phyloP scores from a whole-genome alignment of 169 alveolate species.

The Plasmodium cynomolgi region DNA sequence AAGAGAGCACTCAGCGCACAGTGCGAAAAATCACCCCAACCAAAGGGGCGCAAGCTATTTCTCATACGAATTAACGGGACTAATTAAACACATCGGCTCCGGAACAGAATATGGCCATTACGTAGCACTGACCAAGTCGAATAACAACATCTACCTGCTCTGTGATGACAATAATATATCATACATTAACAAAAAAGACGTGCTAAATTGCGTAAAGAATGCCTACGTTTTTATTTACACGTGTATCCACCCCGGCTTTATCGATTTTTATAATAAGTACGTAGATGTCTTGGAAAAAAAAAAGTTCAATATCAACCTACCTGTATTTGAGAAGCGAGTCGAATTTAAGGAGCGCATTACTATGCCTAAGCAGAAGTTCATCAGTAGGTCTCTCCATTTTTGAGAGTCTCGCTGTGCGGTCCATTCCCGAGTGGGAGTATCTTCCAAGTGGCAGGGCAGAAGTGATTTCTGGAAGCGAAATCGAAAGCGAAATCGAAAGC shows the following conservation, averaged over 20 bases:
- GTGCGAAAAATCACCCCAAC: background rate
- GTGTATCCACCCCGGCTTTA: constrained; percentile 39
- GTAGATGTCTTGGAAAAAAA: constrained; percentile 66
- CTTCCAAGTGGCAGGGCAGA: background rate
- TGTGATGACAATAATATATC: constrained; percentile 67
- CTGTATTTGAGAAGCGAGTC: constrained; percentile 58
- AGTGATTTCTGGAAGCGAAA: background rate
- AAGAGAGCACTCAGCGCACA: background rate
- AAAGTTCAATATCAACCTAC: constrained; percentile 44
- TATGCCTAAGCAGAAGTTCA: constrained; percentile 58
- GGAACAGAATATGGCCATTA: constrained; percentile 72
- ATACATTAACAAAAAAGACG: constrained; percentile 31
- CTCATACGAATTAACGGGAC: constrained; percentile 48
- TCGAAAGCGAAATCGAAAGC: too few relatives aligned
- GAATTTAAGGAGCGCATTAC: constrained; percentile 70
- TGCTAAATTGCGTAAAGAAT: constrained; percentile 47
- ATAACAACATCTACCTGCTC: constrained; percentile 48
- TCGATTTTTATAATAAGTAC: constrained; percentile 52
- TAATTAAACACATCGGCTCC: constrained; percentile 62
- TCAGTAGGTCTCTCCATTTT: constrained; percentile 20
- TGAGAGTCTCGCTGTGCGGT: background rate
- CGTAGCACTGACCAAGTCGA: constrained; percentile 53
- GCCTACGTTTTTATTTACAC: constrained; percentile 66
- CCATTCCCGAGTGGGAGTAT: background rate
- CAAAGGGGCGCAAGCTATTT: constrained; percentile 4